These are phyloP conservation scores for Trebouxia sp. DNA, from an alignment of 139 green algal species.

Conservation along the genomic window DNA sequence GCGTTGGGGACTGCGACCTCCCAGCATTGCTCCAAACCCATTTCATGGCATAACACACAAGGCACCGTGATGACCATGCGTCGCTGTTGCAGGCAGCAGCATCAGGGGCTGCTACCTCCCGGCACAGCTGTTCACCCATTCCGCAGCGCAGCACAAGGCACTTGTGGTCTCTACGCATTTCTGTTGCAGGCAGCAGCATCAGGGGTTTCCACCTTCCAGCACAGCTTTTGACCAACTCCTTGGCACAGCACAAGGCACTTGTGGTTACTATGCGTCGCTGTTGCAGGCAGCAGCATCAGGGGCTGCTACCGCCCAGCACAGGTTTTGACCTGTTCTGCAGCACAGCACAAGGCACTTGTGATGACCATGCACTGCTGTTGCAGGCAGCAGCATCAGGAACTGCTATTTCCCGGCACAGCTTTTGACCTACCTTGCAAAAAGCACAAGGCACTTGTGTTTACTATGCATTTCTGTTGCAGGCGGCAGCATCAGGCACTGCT, in stretches of 20 bases:
- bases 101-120: constrained; percentile 84
- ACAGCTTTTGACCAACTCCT: constrained; percentile 92
- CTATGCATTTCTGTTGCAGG: not conserved
- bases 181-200: constrained; percentile 83
- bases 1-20: not conserved
- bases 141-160: constrained; percentile 69
- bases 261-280: constrained; percentile 60
- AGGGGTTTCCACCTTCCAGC: constrained; percentile 84
- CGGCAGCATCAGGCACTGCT: not conserved
- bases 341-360: constrained; percentile 64
- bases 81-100: constrained; percentile 80
- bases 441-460: too few species aligned
- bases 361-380: constrained; percentile 33
- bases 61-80: too few species aligned
- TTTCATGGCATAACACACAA: too few species aligned
- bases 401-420: not conserved
- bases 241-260: constrained; percentile 66
- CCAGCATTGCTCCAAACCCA: not conserved
- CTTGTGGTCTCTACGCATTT: constrained; percentile 65
- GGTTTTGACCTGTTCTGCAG: constrained; percentile 93
- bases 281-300: constrained; percentile 90
- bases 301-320: constrained; percentile 80
- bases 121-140: constrained; percentile 93
- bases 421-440: too few species aligned
- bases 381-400: not conserved